These are phyloP conservation scores for Misopates orontium DNA, from an alignment of 257 asterid species.

Conservation along the genomic window DNA sequence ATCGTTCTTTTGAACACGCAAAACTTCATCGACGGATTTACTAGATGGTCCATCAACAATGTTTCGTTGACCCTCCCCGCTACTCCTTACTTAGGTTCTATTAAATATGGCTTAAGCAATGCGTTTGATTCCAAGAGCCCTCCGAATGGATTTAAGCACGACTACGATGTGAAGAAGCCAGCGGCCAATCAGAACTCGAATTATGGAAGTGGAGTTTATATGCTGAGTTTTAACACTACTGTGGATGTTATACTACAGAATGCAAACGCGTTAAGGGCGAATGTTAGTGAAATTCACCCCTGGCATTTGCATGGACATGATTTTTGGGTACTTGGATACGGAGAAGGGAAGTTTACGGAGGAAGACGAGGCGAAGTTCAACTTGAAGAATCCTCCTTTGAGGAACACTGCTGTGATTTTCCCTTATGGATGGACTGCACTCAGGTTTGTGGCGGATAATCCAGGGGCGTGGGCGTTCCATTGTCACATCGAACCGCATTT, in stretches of 20 bases:
- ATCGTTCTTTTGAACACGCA: constrained; percentile 66
- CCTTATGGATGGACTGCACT: constrained; percentile 88
- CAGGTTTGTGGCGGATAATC: constrained; percentile 73
- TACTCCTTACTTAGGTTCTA: constrained; percentile 74
- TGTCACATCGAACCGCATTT: constrained; percentile 80
- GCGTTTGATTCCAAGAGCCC: constrained; percentile 52
- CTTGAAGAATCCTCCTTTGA: constrained; percentile 62
- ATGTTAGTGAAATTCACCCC: constrained; percentile 78
- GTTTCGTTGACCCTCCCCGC: constrained; percentile 58
- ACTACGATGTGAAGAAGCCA: constrained; percentile 55
- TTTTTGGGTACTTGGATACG: constrained; percentile 78
- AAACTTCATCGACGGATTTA: constrained; percentile 54
- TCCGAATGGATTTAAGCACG: constrained; percentile 32
- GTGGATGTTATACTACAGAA: constrained; percentile 75
- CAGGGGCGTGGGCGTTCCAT: constrained; percentile 89
- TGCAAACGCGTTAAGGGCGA: constrained; percentile 53
- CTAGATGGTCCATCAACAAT: constrained; percentile 79
- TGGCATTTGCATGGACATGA: constrained; percentile 93
- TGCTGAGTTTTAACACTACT: constrained; percentile 50
- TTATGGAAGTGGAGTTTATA: constrained; percentile 58
- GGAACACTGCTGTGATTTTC: constrained; percentile 63
- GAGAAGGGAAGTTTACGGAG: constrained; percentile 59
- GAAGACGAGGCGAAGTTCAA: constrained; percentile 49
- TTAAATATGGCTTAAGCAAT: constrained; percentile 32
- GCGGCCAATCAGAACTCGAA: constrained; percentile 57